Base-by-base conservation (phyloP, 345 rosid genomes). In the Arabidopsis arenosa region DNA sequence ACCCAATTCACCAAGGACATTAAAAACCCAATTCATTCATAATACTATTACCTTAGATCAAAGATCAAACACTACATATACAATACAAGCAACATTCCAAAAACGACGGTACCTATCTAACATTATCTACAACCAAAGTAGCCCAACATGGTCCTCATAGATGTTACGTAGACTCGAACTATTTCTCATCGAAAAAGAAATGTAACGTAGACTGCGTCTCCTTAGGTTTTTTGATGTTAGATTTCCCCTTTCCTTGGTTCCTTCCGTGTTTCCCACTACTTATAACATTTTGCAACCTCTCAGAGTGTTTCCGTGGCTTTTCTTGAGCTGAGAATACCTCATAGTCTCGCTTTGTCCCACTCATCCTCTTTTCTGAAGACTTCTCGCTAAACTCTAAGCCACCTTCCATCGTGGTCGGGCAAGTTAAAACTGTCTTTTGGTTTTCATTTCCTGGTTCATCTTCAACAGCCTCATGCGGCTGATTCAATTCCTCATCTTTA, bases 131-230 rank as follows among this genome's bases (percentile, higher is more conserved):
- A 53, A 55, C 58, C 12, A 35, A 43, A 41, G 2, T 52, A 60
- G 8, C 8, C 18, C 54, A 43, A 9, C 15, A 54, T 56, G 45
- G 2, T 64, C 52, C 2, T 43, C 41, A 10, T 28, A 51, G 53
- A 68, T 68, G 30, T 13, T 68, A 15, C 33, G 17, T 10, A 58
- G 28, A 49, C 62, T 41, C 44, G 1, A 37, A 53, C 81, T 84
- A 90, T 40, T 76, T 83, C 59, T 76, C 86, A 68, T 81, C 67
- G 1, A 84, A 92, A 86, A 85, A 89, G 23, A 89, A 87, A 70
- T 86, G 80, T 9, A 92, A 81, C 0, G 90, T 89, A 30, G 91
- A 85, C 60, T 88, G 91, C 44, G 84, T 88, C 61, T 83, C 88
- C 41, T 70, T 83, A 1, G 67, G 60, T 52, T 80, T 81, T 71